Percentiles rank a stretch among this genome's conserved stretches.
Evolutionary conservation across 108 stramenopile species (phyloP).

Genomic region (Licmophora abbreviata): DNA sequence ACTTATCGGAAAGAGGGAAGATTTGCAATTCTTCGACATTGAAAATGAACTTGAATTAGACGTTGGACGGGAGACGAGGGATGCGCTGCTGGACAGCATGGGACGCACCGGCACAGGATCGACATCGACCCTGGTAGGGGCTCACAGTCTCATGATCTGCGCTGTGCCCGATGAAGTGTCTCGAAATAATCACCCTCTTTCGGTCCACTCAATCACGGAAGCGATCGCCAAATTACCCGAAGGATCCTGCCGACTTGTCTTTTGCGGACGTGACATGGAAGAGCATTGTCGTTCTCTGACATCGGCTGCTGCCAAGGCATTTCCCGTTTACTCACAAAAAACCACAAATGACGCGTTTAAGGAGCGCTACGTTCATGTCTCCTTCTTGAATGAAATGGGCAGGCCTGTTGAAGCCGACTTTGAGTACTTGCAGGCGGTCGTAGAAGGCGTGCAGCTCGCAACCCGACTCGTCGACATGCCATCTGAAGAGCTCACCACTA

Average conservation of each 20-base stretch:
- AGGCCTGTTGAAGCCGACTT: constrained; percentile 7
- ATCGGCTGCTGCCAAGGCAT: constrained; percentile 41
- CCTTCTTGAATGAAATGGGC: constrained; percentile 17
- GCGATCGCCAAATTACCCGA: constrained; percentile 13
- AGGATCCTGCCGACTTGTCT: constrained; percentile 14
- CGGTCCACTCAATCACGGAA: constrained; percentile 51
- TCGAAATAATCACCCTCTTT: constrained; percentile 57
- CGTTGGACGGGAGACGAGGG: too few species aligned
- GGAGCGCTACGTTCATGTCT: constrained; percentile 13
- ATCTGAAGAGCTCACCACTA: constrained; percentile 46
- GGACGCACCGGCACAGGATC: too few species aligned
- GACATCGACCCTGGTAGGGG: too few species aligned
- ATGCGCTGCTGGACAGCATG: too few species aligned
- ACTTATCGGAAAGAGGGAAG: too few species aligned
- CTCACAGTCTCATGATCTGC: constrained; percentile 12
- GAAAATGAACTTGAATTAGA: too few species aligned
- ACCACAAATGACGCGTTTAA: constrained; percentile 9
- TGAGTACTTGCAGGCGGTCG: constrained; percentile 18
- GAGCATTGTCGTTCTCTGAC: constrained; percentile 17
- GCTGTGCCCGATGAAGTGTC: constrained; percentile 32
- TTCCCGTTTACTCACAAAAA: constrained; percentile 50
- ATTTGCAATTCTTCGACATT: too few species aligned
- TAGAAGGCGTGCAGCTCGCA: constrained; percentile 48
- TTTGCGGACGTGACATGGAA: constrained; percentile 18
- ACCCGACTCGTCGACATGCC: constrained; percentile 72